These are phyloP conservation scores for Globisporangium solare DNA, from an alignment of 352 stramenopile species.

Conservation along the genomic window DNA sequence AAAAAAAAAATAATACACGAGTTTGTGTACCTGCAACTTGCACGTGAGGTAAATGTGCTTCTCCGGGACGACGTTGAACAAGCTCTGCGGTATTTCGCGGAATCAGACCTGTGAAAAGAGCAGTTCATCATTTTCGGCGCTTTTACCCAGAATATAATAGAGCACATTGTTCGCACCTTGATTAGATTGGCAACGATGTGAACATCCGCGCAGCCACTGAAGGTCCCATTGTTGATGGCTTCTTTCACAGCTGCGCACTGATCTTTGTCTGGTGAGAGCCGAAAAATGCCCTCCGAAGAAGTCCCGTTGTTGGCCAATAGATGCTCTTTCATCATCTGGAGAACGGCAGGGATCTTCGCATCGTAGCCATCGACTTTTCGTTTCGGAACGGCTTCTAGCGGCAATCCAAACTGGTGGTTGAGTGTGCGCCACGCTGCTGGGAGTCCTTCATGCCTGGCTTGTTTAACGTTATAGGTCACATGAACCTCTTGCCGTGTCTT, in stretches of 20 bases:
- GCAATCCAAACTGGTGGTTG: slow-evolving; percentile 76
- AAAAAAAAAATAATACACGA: background rate
- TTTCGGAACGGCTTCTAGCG: slow-evolving; percentile 56
- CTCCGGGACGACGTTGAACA: slow-evolving; percentile 70
- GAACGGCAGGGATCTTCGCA: slow-evolving; percentile 59
- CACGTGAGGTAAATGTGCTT: slow-evolving; percentile 50
- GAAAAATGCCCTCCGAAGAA: slow-evolving; percentile 67
- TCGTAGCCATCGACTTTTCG: slow-evolving; percentile 53
- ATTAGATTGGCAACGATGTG: slow-evolving; percentile 82
- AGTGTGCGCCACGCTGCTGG: slow-evolving; percentile 53
- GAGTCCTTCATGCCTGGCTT: slow-evolving; percentile 70
- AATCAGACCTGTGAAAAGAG: slow-evolving; percentile 57
- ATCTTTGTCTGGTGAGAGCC: slow-evolving; percentile 61
- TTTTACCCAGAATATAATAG: background rate
- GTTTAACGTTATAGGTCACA: slow-evolving; percentile 66
- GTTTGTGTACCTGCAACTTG: slow-evolving; percentile 29
- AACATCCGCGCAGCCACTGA: slow-evolving; percentile 54
- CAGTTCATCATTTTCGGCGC: background rate
- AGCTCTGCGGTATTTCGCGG: slow-evolving; percentile 61
- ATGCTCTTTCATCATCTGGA: slow-evolving; percentile 72
- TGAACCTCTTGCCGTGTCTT: slow-evolving; percentile 64
- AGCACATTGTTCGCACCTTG: slow-evolving; percentile 34
- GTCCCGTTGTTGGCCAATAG: slow-evolving; percentile 46
- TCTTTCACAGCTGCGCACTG: slow-evolving; percentile 52
- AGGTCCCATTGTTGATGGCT: slow-evolving; percentile 64